Evolutionary conservation across 352 stramenopile species (phyloP), one percentile per base, ranked within the genome.

Genomic region (Phytophthora pseudosyringae): DNA sequence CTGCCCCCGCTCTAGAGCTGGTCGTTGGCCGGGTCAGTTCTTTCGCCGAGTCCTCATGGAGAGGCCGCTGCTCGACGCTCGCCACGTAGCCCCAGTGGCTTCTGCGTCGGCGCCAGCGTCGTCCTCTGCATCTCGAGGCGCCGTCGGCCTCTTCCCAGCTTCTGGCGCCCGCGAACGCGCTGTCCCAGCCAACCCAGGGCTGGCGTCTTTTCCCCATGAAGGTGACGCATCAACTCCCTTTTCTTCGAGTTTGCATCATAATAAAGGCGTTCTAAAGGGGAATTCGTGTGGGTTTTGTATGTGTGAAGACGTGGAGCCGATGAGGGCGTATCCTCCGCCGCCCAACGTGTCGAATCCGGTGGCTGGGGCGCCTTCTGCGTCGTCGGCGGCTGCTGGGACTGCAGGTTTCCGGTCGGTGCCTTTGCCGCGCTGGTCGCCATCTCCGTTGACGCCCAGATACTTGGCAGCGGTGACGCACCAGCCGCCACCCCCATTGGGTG

Each of bases 121-220:
- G 47, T 64, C 58, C 15, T 54, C 52, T 50, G 32, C 32, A 18
- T 62, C 60, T 61, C 53, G 55, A 57, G 53, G 61, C 5, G 11
- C 54, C 13, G 28, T 44, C n/a, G 55, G 21, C 18, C 41, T 72
- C 11, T 69, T 66, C 16, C 29, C 57, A 46, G 35, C 57, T 28
- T 58, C 63, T 36, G 38, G 41, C 0, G 29, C 35, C 3, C 51
- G 46, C 9, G 63, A 76, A 26, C 57, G 52, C 36, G 59, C 57
- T 15, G 35, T 66, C 10, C 16, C 53, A 33, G 31, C 63, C 31
- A 69, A 65, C 47, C 54, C 51, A 3, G 47, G 63, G 16, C 36
- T 72, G 4, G 56, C 57, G 26, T 67, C 63, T 40, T 66, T 76
- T 59, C 63, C 58, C 8, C 53, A 72, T 32, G 56, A 76, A 72